Base-by-base conservation (phyloP, 2,329 filamentous ascomycete genomes). In the Passalora sequoiae region DNA sequence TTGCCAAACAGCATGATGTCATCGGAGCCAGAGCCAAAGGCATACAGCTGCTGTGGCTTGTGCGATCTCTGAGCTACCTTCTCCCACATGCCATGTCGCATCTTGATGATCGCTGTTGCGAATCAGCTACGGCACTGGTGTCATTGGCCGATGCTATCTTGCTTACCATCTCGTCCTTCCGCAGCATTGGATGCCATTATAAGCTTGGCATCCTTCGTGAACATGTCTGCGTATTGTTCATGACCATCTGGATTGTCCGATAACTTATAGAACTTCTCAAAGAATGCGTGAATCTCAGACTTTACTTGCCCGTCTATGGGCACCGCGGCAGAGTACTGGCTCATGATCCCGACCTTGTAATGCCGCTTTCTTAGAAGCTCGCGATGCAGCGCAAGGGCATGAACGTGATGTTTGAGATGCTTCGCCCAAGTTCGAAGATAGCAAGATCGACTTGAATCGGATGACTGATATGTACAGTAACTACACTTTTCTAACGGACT, bases 1-100 rank as follows among this genome's bases (percentile, higher is more conserved):
- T 60, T 72, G 1, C 75, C 75, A 50, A 71, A 70, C 3, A 78
- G 53, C 75, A 79, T 78, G 13, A 75, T 66, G 50, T 78, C 72
- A 21, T 72, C 60, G 1, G 67, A 59, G 28, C 63, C 60, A 2
- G 62, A 44, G 6, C 72, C 71, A 55, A 74, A 76, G 0, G 73
- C 67, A 54, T 73, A 77, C 25, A 78, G 66, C 60, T 74, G 71
- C 1, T 60, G 40, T 0, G 71, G 66, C 3, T 60, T 61, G 55
- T 78, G 75, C 20, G 64, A 60, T 17, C 75, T 63, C 31, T 64
- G 66, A 1, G 66, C 58, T 3, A 80, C 69, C 35, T 71, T 70
- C 25, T 72, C 68, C 76, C 76, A 78, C 65, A 77, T 69, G 4
- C 60, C 63, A 54, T 73, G 68, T n/a, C 75, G 67, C 22, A 76